These are phyloP conservation scores for Dryadomyces sulphureus DNA, from an alignment of 2,329 filamentous ascomycete genomes.

Conservation along the genomic window DNA sequence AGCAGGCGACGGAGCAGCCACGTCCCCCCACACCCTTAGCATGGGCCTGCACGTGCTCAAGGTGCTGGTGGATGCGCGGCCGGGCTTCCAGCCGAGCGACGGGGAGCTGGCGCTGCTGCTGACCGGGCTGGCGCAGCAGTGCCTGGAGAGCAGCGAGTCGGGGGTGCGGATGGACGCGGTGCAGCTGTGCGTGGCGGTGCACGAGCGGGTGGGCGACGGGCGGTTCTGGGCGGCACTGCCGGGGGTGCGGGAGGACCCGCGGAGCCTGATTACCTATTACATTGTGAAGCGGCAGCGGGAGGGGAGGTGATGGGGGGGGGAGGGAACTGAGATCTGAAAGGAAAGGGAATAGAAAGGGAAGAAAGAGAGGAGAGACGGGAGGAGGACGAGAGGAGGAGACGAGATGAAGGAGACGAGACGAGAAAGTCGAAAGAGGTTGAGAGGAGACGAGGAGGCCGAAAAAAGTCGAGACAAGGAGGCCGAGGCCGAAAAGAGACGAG, in stretches of 20 bases:
- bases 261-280: slow-evolving; percentile 69
- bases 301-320: slow-evolving; percentile 6
- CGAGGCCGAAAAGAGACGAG: neutral
- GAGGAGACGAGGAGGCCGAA: neutral
- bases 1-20: neutral
- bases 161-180: slow-evolving; percentile 62
- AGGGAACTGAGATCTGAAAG: neutral
- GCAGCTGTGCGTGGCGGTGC: slow-evolving; percentile 60
- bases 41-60: slow-evolving; percentile 51
- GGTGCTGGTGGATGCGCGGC: slow-evolving; percentile 35
- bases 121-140: slow-evolving; percentile 35
- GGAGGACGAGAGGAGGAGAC: neutral
- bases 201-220: slow-evolving; percentile 43
- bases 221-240: slow-evolving; percentile 55
- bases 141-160: slow-evolving; percentile 45
- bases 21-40: slow-evolving; percentile 30
- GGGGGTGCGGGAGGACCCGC: slow-evolving; percentile 52
- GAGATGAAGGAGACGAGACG: neutral
- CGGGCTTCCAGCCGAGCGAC: slow-evolving; percentile 33
- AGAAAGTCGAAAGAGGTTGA: neutral
- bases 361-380: neutral
- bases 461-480: neutral
- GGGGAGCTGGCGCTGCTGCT: slow-evolving; percentile 35
- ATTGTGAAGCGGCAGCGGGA: slow-evolving; percentile 57
- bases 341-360: neutral